Conservation (phyloP, 148 eudicot species). For the Euryodendron excelsum region DNA sequence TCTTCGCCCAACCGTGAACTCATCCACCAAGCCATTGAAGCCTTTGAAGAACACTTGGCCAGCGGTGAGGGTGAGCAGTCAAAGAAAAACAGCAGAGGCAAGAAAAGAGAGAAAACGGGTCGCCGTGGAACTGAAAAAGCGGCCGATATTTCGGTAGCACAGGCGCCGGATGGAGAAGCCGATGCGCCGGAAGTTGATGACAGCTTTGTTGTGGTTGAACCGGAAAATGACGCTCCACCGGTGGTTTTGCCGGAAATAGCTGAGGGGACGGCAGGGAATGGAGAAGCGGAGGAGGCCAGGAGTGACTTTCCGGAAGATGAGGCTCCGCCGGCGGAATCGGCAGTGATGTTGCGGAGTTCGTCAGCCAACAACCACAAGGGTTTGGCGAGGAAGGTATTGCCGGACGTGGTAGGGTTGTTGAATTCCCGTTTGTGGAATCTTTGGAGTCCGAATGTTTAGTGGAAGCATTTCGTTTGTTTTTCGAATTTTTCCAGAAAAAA, state of each 20-base stretch:
- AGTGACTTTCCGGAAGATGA: neutral
- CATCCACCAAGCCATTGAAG: slow-evolving; percentile 73
- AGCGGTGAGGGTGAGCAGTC: slow-evolving; percentile 18
- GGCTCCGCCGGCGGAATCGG: slow-evolving; percentile 4
- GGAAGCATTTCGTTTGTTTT: neutral
- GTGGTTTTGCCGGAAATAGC: no score
- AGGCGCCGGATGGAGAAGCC: no score
- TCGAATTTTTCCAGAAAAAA: neutral
- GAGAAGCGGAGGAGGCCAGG: neutral
- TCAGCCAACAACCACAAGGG: slow-evolving; percentile 43
- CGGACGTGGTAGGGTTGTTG: slow-evolving; percentile 78
- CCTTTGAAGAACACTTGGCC: slow-evolving; percentile 56
- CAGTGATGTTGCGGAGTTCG: slow-evolving; percentile 1
- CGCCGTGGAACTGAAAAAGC: slow-evolving; percentile 21
- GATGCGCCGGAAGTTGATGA: neutral
- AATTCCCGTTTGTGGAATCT: slow-evolving; percentile 79
- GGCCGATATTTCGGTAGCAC: slow-evolving; percentile 16
- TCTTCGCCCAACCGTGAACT: slow-evolving; percentile 60
- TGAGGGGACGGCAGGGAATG: neutral
- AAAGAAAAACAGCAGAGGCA: neutral
- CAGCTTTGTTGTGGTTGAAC: neutral
- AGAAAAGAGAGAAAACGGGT: slow-evolving; percentile 21
- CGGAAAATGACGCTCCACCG: neutral
- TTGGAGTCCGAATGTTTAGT: slow-evolving; percentile 64
- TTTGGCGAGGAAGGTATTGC: slow-evolving; percentile 65